Evolutionary conservation across 2,329 filamentous ascomycete genomes (phyloP).

Genomic region (Amesomyces nigricolor): DNA sequence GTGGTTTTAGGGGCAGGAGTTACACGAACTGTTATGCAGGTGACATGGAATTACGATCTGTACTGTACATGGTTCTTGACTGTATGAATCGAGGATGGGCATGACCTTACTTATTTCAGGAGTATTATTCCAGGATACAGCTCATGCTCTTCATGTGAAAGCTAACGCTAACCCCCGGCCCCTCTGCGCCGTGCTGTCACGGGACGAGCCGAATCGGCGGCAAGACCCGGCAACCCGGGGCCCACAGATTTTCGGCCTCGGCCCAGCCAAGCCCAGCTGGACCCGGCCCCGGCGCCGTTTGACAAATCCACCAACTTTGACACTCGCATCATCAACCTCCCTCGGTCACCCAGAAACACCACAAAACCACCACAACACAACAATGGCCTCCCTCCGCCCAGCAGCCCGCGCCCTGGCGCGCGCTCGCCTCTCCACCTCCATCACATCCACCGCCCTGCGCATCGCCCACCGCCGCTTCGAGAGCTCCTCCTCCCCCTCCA

Average conservation of each 20-base stretch:
- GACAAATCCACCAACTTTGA: slow-evolving; percentile 4
- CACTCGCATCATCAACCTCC: neutral
- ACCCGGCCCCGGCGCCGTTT: slow-evolving; percentile 5
- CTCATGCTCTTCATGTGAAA: neutral
- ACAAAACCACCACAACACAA: neutral
- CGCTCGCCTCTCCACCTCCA: slow-evolving; percentile 8
- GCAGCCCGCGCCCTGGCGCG: slow-evolving; percentile 9
- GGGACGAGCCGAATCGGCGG: neutral
- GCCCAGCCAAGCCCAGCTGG: slow-evolving; percentile 8
- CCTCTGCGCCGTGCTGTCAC: neutral
- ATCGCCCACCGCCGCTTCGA: slow-evolving; percentile 13
- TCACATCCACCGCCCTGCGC: slow-evolving; percentile 18
- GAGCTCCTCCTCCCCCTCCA: slow-evolving; percentile 16
- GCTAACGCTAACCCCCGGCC: too few species aligned
- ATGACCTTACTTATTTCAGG: neutral
- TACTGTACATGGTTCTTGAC: slow-evolving; percentile 3
- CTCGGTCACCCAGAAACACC: neutral
- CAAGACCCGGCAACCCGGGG: slow-evolving; percentile 1
- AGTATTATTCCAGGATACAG: neutral
- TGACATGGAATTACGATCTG: slow-evolving; percentile 22
- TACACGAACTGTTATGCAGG: slow-evolving; percentile 22
- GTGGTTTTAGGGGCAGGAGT: slow-evolving; percentile 13
- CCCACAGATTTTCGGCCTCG: slow-evolving; percentile 20
- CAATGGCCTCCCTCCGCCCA: slow-evolving; percentile 16
- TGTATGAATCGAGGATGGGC: neutral